phyloP scores from a whole-genome alignment of 1,284 basidiomycete species.

The Apiotrichum montevideense region DNA sequence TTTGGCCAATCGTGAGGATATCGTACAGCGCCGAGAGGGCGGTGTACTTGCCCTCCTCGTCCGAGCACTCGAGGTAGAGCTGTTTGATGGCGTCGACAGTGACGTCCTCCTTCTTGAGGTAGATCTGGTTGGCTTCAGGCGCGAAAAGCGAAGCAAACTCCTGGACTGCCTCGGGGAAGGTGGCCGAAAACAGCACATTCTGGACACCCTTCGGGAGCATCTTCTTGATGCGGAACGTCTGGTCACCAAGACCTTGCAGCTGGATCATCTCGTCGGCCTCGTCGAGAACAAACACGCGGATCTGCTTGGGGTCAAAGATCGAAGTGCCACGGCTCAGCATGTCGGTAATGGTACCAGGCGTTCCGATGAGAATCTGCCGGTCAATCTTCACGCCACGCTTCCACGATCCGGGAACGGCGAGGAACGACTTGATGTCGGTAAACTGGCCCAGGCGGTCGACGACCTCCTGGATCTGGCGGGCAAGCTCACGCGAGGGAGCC shows the following conservation, averaged over 20 bases:
- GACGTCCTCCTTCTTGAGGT: slow-evolving; percentile 88
- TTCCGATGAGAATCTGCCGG: slow-evolving; percentile 91
- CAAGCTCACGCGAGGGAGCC: slow-evolving; percentile 91
- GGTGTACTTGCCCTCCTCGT: slow-evolving; percentile 91
- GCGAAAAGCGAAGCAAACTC: slow-evolving; percentile 86
- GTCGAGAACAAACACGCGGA: slow-evolving; percentile 94
- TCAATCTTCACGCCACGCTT: slow-evolving; percentile 54
- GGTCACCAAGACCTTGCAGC: slow-evolving; percentile 92
- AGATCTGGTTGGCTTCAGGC: slow-evolving; percentile 92
- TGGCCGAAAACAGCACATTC: slow-evolving; percentile 95
- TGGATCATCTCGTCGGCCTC: slow-evolving; percentile 99
- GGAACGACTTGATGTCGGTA: slow-evolving; percentile 84
- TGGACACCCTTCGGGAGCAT: slow-evolving; percentile 55
- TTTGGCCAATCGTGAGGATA: slow-evolving; percentile 88
- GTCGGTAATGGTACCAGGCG: slow-evolving; percentile 90
- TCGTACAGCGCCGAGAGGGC: slow-evolving; percentile 87
- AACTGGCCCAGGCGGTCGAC: slow-evolving; percentile 92
- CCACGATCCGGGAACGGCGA: slow-evolving; percentile 81
- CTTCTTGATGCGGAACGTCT: slow-evolving; percentile 93
- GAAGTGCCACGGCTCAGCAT: slow-evolving; percentile 53
- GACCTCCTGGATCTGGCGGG: slow-evolving; percentile 95
- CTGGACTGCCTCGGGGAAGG: slow-evolving; percentile 91
- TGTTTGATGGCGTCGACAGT: slow-evolving; percentile 93
- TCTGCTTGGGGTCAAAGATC: slow-evolving; percentile 61
- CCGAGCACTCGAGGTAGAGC: slow-evolving; percentile 91